These are phyloP conservation scores for Ogataea kodamae DNA, from an alignment of 805 yeast species.

Conservation along the genomic window DNA sequence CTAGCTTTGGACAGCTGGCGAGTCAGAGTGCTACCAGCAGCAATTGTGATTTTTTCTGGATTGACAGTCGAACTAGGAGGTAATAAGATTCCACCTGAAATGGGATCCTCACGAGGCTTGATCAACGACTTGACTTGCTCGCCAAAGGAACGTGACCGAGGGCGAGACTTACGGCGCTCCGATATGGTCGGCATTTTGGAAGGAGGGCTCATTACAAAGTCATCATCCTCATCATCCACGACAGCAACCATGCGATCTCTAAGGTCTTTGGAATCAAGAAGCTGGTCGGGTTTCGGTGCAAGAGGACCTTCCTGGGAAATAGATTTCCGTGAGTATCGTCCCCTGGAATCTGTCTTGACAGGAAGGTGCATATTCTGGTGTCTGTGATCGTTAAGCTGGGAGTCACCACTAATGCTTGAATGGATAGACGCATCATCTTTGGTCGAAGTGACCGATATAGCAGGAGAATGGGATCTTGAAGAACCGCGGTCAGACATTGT, in stretches of 20 bases:
- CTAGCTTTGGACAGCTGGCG: conserved; percentile 33
- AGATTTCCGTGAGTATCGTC: conserved; percentile 2
- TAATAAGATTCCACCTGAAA: conserved; percentile 32
- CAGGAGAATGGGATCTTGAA: conserved; percentile 26
- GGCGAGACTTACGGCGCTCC: conserved; percentile 19
- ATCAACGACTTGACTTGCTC: conserved; percentile 40
- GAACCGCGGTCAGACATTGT: conserved; percentile 26
- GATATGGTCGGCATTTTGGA: conserved; percentile 6
- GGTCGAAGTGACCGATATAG: conserved; percentile 29
- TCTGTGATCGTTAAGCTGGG: conserved; percentile 35
- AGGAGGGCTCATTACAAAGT: conserved; percentile 25
- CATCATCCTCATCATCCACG: conserved; percentile 31
- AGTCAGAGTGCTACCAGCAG: conserved; percentile 22
- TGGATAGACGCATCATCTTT: conserved; percentile 32
- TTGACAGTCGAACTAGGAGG: conserved; percentile 13
- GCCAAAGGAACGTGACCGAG: conserved; percentile 39
- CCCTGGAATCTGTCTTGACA: conserved; percentile 28
- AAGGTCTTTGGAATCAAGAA: conserved; percentile 30
- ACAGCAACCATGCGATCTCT: conserved; percentile 28
- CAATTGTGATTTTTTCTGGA: conserved; percentile 16
- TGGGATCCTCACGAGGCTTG: conserved; percentile 32
- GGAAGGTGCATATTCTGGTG: conserved; percentile 34
- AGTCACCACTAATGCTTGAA: conserved; percentile 36
- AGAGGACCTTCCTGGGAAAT: conserved; percentile 16
- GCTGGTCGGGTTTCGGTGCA: conserved; percentile 18